Base-by-base conservation (phyloP, 441 rosid genomes). In the Gossypium gossypioides region DNA sequence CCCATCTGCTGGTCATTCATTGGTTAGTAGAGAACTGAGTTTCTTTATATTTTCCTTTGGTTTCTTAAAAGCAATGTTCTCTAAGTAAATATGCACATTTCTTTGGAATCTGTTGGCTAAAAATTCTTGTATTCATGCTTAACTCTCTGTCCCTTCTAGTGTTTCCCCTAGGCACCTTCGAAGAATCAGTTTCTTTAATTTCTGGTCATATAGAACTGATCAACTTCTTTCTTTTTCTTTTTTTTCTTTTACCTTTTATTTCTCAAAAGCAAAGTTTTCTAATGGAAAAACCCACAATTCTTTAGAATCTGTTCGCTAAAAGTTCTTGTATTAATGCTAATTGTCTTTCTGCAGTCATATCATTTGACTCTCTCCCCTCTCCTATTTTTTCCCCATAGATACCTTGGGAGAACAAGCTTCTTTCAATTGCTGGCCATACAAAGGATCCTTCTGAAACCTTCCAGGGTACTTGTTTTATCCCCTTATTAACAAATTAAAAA, bases 1-100 rank as follows among this genome's bases (percentile, higher is more conserved):
- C 72, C 87, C 95, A 54, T 88, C 96, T 81, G 98, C 99, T 72
- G 99, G 98, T 79, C 99, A 91, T 85, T 88, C 97, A 18, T 80
- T 93, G 98, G 98, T 96, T 69, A 83, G 98, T 85, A 22, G n/a
- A 61, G 27, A 62, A 55, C 42, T 61, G 51, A 48, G 21, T 66
- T 79, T 78, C 57, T 61, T 10, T 74, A 59, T 51, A 22, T 32
- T 74, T 76, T 60, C 61, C 18, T 58, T 63, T 67, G 34, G 62
- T 63, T 54, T 80, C 51, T 46, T 54, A 4, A 61, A 76, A 25
- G 42, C 70, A 16, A 58, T 42, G 46, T 72, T 81, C 61, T 71
- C 70, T 72, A 4, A 44, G 42, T 24, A 71, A 42, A 29, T 24
- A 44, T 69, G 65, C 69, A 46, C 32, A 75, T 71, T 75, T 79